Evolutionary conservation across 2,329 filamentous ascomycete genomes (phyloP).

Genomic region (Fusarium concolor): DNA sequence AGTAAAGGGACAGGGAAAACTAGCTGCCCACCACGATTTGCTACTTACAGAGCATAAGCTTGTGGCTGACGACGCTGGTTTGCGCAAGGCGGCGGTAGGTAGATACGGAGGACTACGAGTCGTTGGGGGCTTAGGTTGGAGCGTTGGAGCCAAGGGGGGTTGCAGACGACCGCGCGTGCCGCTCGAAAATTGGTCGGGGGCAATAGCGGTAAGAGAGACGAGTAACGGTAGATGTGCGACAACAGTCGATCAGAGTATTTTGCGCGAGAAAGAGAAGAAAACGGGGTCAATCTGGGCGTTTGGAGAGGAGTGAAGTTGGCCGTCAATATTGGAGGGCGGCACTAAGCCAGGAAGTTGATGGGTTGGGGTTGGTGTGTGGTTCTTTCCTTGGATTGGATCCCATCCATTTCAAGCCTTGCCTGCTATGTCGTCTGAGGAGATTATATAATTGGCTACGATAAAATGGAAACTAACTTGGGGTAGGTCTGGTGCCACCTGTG

Average conservation of each 20-base stretch:
- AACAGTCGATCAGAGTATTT: constrained; percentile 23
- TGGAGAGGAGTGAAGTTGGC: constrained; percentile 47
- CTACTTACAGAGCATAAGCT: constrained; percentile 11
- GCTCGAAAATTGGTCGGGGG: constrained; percentile 43
- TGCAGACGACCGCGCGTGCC: constrained; percentile 49
- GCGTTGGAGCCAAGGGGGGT: constrained; percentile 39
- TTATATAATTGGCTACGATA: constrained; percentile 51
- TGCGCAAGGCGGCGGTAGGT: constrained; percentile 30
- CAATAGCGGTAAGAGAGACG: constrained; percentile 13
- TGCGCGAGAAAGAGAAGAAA: constrained; percentile 34
- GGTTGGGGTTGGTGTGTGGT: constrained; percentile 43
- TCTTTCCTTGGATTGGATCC: constrained; percentile 34
- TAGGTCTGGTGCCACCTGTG: constrained; percentile 36
- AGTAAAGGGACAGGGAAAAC: constrained; percentile 12
- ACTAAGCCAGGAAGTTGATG: constrained; percentile 39
- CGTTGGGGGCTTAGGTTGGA: constrained; percentile 20
- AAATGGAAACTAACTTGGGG: constrained; percentile 28
- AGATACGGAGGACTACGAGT: constrained; percentile 34
- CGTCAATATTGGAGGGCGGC: constrained; percentile 42
- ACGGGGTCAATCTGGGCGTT: constrained; percentile 40
- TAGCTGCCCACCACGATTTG: constrained; percentile 24
- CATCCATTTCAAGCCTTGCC: constrained; percentile 36
- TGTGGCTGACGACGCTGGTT: constrained; percentile 37
- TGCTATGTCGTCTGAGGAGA: constrained; percentile 33
- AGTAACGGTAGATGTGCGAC: constrained; percentile 21